phyloP scores from a whole-genome alignment of 75 land plant species.

The Pinus taeda region DNA sequence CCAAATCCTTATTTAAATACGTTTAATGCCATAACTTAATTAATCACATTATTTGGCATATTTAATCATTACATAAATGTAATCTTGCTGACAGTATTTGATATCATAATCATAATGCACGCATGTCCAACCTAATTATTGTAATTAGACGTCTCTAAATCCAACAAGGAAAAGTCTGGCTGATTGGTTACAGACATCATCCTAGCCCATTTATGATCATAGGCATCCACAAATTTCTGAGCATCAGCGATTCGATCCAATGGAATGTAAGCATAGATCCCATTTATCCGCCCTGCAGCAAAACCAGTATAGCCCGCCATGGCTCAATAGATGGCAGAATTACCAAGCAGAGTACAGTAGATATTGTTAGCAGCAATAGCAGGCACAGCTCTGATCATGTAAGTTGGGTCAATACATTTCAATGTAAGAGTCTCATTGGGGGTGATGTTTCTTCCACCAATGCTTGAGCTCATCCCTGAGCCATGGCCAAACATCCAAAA shows the following conservation, averaged over 20 bases:
- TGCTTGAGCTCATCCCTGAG: slow-evolving; percentile 59
- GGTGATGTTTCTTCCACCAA: slow-evolving; percentile 69
- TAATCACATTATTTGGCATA: too few relatives aligned
- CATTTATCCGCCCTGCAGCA: slow-evolving; percentile 69
- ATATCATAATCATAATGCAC: too few relatives aligned
- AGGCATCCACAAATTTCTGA: slow-evolving; percentile 42
- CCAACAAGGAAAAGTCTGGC: slow-evolving; percentile 63
- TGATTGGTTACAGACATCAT: slow-evolving; percentile 76
- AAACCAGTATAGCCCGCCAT: slow-evolving; percentile 89
- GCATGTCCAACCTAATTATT: too few relatives aligned
- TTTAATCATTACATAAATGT: too few relatives aligned
- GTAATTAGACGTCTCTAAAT: too few relatives aligned
- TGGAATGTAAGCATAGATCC: slow-evolving; percentile 67
- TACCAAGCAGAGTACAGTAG: slow-evolving; percentile 74
- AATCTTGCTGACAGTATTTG: too few relatives aligned
- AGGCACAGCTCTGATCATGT: slow-evolving; percentile 87
- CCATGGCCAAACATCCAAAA: slow-evolving; percentile 69
- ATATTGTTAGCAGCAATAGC: slow-evolving; percentile 74
- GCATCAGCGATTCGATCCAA: slow-evolving; percentile 55
- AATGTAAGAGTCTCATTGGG: slow-evolving; percentile 63
- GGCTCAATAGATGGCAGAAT: slow-evolving; percentile 75
- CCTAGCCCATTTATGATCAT: slow-evolving; percentile 83
- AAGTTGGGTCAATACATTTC: slow-evolving; percentile 92
- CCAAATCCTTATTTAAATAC: too few relatives aligned
- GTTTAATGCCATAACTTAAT: too few relatives aligned